These are phyloP conservation scores for Chaetomium globosum DNA, from an alignment of 2,329 filamentous ascomycete genomes.

Conservation along the genomic window DNA sequence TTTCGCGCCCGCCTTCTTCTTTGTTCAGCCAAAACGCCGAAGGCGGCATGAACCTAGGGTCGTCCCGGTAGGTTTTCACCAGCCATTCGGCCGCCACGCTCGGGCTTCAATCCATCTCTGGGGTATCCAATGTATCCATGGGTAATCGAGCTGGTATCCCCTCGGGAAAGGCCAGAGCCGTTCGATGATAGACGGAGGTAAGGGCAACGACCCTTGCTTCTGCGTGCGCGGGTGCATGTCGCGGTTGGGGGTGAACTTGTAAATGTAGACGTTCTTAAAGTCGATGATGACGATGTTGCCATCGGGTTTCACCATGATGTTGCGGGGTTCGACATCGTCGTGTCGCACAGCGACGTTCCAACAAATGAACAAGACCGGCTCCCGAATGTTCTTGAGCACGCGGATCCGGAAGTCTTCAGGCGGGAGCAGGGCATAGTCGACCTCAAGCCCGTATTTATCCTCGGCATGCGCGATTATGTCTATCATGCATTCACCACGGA, in stretches of 20 bases:
- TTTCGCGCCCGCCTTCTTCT: not conserved
- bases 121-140: conserved; percentile 1
- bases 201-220: not conserved
- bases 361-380: not conserved
- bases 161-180: not conserved
- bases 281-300: conserved; percentile 12
- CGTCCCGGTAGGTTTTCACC: not conserved
- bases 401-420: conserved; percentile 5
- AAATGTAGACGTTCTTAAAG: conserved; percentile 3
- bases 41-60: not conserved
- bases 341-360: not conserved
- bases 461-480: conserved; percentile 7
- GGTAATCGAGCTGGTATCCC: not conserved
- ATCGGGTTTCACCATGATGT: conserved; percentile 15
- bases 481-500: conserved; percentile 1
- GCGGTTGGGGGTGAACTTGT: not conserved
- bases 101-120: not conserved
- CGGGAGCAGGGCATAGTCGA: conserved; percentile 1
- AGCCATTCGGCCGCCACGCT: conserved; percentile 7
- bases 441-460: not conserved
- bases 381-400: not conserved
- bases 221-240: not conserved
- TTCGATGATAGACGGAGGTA: not conserved
- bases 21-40: not conserved
- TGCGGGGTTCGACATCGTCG: not conserved